A percentile compares a stretch with the other conserved stretches of the same genome.
phyloP scores from a whole-genome alignment of 2,329 filamentous ascomycete species.

The Lithohypha guttulata region DNA sequence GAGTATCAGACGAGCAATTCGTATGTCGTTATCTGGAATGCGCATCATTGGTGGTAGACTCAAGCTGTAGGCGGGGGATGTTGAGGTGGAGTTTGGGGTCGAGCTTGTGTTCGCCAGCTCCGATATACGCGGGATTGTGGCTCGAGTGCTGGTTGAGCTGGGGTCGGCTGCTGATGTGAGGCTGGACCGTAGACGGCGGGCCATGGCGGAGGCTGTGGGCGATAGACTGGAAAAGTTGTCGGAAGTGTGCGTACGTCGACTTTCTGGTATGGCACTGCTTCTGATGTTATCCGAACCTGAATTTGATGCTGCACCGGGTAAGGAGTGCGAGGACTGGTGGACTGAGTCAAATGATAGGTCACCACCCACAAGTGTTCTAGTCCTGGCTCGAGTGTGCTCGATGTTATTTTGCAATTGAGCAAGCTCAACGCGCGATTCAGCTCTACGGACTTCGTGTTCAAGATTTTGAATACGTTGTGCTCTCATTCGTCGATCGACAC shows the following conservation, averaged over 20 bases:
- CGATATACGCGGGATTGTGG: conserved; percentile 5
- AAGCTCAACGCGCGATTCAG: conserved; percentile 18
- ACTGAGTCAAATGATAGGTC: too few relatives aligned
- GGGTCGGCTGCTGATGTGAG: neutral
- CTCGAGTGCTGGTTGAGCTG: conserved; percentile 1
- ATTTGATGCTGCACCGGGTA: too few relatives aligned
- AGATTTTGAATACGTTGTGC: conserved; percentile 16
- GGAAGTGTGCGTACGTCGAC: neutral
- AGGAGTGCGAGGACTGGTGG: too few relatives aligned
- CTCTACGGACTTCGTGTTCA: conserved; percentile 17
- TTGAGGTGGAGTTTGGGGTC: neutral
- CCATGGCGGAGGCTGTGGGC: neutral
- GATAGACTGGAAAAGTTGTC: neutral
- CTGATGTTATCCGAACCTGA: too few relatives aligned
- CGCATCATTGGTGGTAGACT: too few relatives aligned
- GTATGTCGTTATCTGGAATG: conserved; percentile 16
- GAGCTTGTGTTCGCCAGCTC: conserved; percentile 5
- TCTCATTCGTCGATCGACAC: conserved; percentile 12
- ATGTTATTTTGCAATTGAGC: conserved; percentile 10
- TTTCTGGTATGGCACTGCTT: too few relatives aligned
- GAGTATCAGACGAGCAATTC: conserved; percentile 14
- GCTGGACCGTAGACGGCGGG: neutral
- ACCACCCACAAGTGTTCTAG: neutral
- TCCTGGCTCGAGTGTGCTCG: neutral
- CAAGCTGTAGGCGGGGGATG: too few relatives aligned